Evolutionary conservation across 208 protist species (phyloP).

Genomic region (Acanthamoeba divionensis): DNA sequence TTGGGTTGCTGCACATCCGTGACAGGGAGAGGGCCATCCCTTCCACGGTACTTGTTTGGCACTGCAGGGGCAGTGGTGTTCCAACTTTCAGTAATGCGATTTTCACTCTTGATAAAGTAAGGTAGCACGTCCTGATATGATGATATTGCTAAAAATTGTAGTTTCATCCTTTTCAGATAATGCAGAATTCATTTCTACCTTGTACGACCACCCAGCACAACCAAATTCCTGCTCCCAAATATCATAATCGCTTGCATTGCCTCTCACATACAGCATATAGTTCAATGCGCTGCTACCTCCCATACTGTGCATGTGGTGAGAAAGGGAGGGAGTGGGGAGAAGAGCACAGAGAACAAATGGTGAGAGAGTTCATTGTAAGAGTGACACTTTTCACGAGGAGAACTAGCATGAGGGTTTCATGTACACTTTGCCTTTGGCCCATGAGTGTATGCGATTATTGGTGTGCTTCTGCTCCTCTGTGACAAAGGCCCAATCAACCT

Average conservation of each 20-base stretch:
- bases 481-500: constrained; percentile 11
- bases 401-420: neutral
- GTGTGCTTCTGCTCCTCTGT: constrained; percentile 9
- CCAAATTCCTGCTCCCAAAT: constrained; percentile 26
- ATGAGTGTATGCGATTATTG: neutral
- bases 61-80: neutral
- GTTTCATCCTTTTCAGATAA: no score
- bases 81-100: neutral
- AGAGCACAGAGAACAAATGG: neutral
- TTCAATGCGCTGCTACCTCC: constrained; percentile 40
- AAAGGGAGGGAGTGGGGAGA: neutral
- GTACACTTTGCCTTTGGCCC: constrained; percentile 29
- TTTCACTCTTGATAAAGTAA: constrained; percentile 29
- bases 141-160: no score
- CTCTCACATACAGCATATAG: constrained; percentile 52
- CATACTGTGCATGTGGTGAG: neutral
- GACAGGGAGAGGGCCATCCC: neutral
- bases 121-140: constrained; percentile 28
- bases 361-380: neutral
- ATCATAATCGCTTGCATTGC: constrained; percentile 19
- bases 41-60: neutral
- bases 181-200: no score
- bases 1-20: neutral
- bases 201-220: constrained; percentile 8
- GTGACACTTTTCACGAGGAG: neutral